A percentile compares a stretch with the other conserved stretches of the same genome.
These are phyloP conservation scores for Naganishia albida DNA, from an alignment of 1,284 basidiomycete genomes.

Conservation along the genomic window DNA sequence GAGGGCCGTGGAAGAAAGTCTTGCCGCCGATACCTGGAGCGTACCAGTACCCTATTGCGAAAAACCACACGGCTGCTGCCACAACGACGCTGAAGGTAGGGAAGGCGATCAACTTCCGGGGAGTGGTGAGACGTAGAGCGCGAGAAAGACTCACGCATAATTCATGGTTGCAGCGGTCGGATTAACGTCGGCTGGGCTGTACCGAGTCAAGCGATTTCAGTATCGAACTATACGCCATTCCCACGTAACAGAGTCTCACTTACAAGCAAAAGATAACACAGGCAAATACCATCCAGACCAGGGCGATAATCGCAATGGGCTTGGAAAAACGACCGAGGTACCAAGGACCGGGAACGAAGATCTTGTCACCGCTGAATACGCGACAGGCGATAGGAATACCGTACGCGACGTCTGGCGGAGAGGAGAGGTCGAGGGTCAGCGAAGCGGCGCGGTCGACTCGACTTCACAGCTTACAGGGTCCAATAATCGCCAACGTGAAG, in stretches of 20 bases:
- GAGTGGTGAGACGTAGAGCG: neutral
- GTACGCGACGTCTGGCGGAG: conserved; percentile 40
- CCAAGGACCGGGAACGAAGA: conserved; percentile 45
- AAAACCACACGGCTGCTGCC: conserved; percentile 43
- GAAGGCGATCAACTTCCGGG: neutral
- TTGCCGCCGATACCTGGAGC: conserved; percentile 46
- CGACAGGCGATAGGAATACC: conserved; percentile 45
- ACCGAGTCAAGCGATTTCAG: neutral
- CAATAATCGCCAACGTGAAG: conserved; percentile 46
- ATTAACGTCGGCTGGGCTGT: conserved; percentile 43
- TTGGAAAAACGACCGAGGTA: conserved; percentile 41
- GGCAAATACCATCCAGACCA: conserved; percentile 47
- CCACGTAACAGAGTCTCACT: conserved; percentile 18
- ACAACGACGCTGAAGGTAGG: conserved; percentile 37
- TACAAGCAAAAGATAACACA: conserved; percentile 49
- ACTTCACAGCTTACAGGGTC: conserved; percentile 37
- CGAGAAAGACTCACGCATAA: conserved; percentile 24
- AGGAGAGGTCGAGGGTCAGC: neutral
- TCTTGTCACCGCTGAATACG: conserved; percentile 39
- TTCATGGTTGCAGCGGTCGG: conserved; percentile 44
- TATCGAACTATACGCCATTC: conserved; percentile 6
- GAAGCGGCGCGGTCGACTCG: neutral
- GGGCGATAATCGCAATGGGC: conserved; percentile 41
- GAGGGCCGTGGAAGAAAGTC: conserved; percentile 43
- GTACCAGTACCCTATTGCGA: conserved; percentile 43